Percentiles rank a stretch among this genome's conserved stretches.
Evolutionary conservation across 345 rosid species (phyloP).

Genomic region (Abelmoschus esculentus): DNA sequence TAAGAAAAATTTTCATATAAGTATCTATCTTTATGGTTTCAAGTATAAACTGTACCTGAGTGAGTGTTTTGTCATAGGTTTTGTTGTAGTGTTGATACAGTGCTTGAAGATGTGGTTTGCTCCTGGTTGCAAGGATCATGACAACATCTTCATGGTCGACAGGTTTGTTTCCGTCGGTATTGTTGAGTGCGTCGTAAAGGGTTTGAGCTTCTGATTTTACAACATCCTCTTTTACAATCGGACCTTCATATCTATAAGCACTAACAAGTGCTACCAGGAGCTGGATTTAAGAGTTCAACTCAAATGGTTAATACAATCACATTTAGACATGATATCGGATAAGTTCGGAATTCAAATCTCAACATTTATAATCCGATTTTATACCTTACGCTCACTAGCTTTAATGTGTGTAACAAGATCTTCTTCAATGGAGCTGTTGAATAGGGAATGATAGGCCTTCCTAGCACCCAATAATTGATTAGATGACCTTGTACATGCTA

Average conservation of each 20-base stretch:
- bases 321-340: too few relatives aligned
- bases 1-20: too few relatives aligned
- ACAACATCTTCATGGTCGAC: constrained; percentile 57
- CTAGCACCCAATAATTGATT: constrained; percentile 74
- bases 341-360: too few relatives aligned
- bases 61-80: constrained; percentile 35
- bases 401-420: constrained; percentile 50
- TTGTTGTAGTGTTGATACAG: constrained; percentile 44
- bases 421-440: constrained; percentile 74
- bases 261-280: constrained; percentile 81
- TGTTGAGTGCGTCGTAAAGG: constrained; percentile 34
- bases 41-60: constrained; percentile 25
- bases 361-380: too few relatives aligned
- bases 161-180: constrained; percentile 25
- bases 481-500: constrained; percentile 75
- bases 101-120: constrained; percentile 63
- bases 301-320: too few relatives aligned
- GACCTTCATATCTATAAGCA: constrained; percentile 88
- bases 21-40: too few relatives aligned
- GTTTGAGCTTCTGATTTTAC: constrained; percentile 65
- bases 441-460: constrained; percentile 88
- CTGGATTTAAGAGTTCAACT: constrained; percentile 24
- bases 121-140: constrained; percentile 68
- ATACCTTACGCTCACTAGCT: constrained; percentile 52
- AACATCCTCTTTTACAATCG: constrained; percentile 37